Percentiles rank a stretch among this genome's conserved stretches.
These are phyloP conservation scores for Myriosclerotinia duriaeana DNA, from an alignment of 2,329 filamentous ascomycete genomes.

Conservation along the genomic window DNA sequence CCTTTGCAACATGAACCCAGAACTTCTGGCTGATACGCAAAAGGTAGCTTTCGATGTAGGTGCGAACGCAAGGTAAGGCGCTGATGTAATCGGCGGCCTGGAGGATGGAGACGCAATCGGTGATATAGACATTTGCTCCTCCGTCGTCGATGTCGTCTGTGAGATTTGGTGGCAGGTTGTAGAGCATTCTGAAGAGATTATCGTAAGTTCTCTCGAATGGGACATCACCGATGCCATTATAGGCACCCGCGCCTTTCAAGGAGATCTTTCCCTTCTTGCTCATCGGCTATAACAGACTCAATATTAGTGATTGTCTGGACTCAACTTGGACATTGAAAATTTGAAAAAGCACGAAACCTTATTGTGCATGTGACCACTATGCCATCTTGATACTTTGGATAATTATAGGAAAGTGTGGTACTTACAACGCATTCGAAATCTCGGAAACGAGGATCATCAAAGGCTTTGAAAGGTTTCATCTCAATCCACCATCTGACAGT, in stretches of 20 bases:
- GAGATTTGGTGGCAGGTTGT: slow-evolving; percentile 29
- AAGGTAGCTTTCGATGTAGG: slow-evolving; percentile 33
- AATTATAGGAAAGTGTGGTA: slow-evolving; percentile 4
- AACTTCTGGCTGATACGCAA: slow-evolving; percentile 34
- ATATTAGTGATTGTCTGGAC: background rate
- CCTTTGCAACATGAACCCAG: slow-evolving; percentile 32
- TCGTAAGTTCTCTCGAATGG: slow-evolving; percentile 35
- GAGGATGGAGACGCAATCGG: slow-evolving; percentile 31
- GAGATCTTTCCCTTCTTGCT: slow-evolving; percentile 16
- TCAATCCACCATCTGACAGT: slow-evolving; percentile 32
- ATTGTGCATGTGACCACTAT: background rate
- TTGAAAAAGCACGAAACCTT: too few species aligned
- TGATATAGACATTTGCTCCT: slow-evolving; percentile 24
- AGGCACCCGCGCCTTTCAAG: slow-evolving; percentile 21
- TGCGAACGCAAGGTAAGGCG: slow-evolving; percentile 29
- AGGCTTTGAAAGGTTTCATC: slow-evolving; percentile 27
- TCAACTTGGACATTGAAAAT: background rate
- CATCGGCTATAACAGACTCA: background rate
- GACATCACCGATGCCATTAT: slow-evolving; percentile 25
- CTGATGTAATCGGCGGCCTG: slow-evolving; percentile 31
- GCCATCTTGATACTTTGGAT: background rate
- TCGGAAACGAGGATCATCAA: slow-evolving; percentile 31
- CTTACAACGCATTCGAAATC: slow-evolving; percentile 34
- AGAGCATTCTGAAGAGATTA: slow-evolving; percentile 36
- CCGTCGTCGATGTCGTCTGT: slow-evolving; percentile 25